Evolutionary conservation across 1,284 basidiomycete genomes (phyloP), one percentile per base, ranked within the genome.

Genomic region (Heliocybe sulcata): DNA sequence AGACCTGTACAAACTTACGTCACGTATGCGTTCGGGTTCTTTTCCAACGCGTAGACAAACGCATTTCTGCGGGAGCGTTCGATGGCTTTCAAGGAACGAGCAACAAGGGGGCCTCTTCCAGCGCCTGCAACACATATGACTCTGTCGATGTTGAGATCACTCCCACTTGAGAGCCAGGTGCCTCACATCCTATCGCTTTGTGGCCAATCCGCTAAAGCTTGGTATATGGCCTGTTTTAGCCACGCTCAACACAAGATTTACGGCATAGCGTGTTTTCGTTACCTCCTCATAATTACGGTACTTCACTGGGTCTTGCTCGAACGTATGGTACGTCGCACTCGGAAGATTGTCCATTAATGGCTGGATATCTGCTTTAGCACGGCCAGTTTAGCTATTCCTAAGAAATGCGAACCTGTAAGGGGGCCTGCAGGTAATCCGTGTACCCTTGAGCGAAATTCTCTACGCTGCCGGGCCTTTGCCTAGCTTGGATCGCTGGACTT

Each of bases 271-370:
- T 25, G 14, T 16, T 12, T 31, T 31, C 4, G 64, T 48, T 55
- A 85, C 92, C 77, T 98, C 92, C 73, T 99, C 97, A 68, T 99
- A 99, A 61, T 93, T 87, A 52, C 80, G 72, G 67, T 99, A 99
- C 71, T 99, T 99, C 60, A 98, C 87, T 0, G 97, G 94, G 73
- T 99, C 97, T 64, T 92, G 85, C 67, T 99, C 97, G 64, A 99
- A 99, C 6, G 93, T 94, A 65, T 98, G 92, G 69, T 99, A 99
- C 6, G 95, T 98, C 55, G 87, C 81, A 62, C 92, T 94, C 65
- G 93, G 92, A 56, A 99, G 74, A 67, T 99, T 95, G 67, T 99
- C 95, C 90, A 97, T 95, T 63, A 99, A 71, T 10, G 97, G 97
- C 87, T 96, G 69, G 56, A 56, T 51, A 45, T 19, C 42, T 54